Evolutionary conservation across 176 grass and related monocot species (phyloP).

Genomic region (Canna indica): DNA sequence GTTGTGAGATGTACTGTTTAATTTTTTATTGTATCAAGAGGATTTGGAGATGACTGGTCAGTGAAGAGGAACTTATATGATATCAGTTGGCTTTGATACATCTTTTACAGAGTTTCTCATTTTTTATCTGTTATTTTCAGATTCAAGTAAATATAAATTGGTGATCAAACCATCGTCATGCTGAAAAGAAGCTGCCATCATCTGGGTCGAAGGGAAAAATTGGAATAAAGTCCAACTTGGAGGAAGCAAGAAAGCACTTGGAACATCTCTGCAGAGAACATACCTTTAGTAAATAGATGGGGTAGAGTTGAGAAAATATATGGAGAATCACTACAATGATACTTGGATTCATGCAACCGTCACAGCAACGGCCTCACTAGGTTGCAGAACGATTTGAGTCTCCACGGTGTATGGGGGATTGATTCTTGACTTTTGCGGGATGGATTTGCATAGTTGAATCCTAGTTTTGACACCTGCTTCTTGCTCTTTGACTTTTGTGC

Average conservation of each 20-base stretch:
- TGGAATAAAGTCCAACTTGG: background rate
- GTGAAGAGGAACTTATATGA: too few species aligned
- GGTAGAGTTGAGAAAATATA: background rate
- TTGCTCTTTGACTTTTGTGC: background rate
- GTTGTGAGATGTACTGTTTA: too few species aligned
- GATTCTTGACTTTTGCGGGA: background rate
- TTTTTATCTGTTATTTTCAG: background rate
- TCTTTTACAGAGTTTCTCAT: background rate
- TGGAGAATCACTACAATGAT: background rate
- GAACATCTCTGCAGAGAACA: background rate
- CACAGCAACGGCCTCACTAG: background rate
- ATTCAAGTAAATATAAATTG: background rate
- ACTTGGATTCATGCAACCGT: too few species aligned
- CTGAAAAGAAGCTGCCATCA: background rate
- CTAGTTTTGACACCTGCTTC: too few species aligned
- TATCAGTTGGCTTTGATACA: too few species aligned
- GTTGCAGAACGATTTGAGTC: background rate
- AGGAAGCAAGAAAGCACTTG: background rate
- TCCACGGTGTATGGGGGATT: background rate
- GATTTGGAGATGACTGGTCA: too few species aligned
- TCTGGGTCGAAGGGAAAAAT: background rate
- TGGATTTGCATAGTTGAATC: too few species aligned
- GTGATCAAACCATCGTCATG: background rate
- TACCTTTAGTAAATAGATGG: background rate
- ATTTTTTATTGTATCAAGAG: too few species aligned